phyloP scores from a whole-genome alignment of 2,329 filamentous ascomycete species.

The Leptographium wingfieldii region DNA sequence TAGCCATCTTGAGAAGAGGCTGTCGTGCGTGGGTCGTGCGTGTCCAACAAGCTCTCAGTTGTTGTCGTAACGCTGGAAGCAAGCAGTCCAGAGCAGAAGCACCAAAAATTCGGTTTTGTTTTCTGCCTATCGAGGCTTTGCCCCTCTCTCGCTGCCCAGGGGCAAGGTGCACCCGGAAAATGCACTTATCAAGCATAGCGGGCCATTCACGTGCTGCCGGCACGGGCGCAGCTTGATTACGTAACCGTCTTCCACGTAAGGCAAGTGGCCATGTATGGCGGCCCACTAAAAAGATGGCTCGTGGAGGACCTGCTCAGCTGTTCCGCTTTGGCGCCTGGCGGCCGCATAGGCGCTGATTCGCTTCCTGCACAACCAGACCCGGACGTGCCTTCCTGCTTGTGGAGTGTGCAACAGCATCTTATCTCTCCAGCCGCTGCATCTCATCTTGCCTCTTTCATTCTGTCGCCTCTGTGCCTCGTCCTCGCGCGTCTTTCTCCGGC shows the following conservation, averaged over 20 bases:
- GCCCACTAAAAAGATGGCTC: no score
- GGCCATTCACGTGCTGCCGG: neutral
- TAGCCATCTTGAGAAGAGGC: constrained; percentile 35
- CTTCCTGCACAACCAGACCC: neutral
- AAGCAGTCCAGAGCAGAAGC: neutral
- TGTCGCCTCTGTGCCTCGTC: neutral
- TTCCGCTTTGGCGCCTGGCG: neutral
- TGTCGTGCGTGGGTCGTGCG: neutral
- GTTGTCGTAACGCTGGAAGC: neutral
- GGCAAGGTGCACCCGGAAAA: neutral
- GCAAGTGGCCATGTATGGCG: neutral
- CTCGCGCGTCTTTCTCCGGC: no score
- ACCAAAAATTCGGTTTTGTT: neutral
- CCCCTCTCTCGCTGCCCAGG: neutral
- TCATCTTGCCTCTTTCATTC: neutral
- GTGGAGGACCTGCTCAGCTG: no score
- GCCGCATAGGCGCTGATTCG: neutral
- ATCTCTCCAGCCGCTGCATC: neutral
- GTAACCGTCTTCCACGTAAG: neutral
- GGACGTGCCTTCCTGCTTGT: neutral
- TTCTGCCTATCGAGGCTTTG: neutral
- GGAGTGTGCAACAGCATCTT: neutral
- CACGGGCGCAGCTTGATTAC: neutral
- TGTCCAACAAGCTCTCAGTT: neutral
- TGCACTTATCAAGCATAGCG: neutral